Conservation (phyloP, 441 rosid species). For the Mallotus repandus region DNA sequence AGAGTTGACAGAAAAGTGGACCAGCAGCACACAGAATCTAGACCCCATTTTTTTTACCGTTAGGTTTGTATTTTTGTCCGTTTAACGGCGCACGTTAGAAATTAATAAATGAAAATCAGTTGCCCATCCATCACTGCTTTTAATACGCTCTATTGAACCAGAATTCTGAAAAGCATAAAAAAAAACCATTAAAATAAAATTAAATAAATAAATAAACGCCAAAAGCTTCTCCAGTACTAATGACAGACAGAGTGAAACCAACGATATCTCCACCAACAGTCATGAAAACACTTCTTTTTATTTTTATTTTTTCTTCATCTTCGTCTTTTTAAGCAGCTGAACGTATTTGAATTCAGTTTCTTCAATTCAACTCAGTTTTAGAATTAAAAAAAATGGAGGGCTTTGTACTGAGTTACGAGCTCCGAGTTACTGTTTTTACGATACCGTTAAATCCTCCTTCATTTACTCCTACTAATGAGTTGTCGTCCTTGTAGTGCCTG, state of each 20-base stretch:
- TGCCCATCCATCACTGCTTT: constrained; percentile 31
- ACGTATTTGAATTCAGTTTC: constrained; percentile 22
- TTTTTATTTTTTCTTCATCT: too few relatives aligned
- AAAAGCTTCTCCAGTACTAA: constrained; percentile 37
- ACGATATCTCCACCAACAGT: constrained; percentile 44
- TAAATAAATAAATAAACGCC: background rate
- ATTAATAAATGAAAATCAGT: constrained; percentile 23
- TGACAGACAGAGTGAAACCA: constrained; percentile 39
- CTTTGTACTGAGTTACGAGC: constrained; percentile 27
- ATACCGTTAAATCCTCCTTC: constrained; percentile 34
- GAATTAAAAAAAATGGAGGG: constrained; percentile 29
- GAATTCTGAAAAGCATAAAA: constrained; percentile 4
- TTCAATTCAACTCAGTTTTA: constrained; percentile 23
- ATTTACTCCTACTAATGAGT: constrained; percentile 27
- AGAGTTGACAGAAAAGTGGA: background rate
- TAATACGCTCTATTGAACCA: constrained; percentile 12
- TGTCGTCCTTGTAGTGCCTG: constrained; percentile 35
- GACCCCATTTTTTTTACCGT: constrained; percentile 31
- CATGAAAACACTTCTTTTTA: background rate
- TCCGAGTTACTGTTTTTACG: constrained; percentile 32
- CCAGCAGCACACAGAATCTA: background rate
- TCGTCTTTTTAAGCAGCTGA: background rate
- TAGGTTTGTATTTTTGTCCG: constrained; percentile 31
- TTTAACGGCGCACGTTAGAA: constrained; percentile 38
- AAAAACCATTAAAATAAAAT: constrained; percentile 8